Percentiles rank a stretch among this genome's conserved stretches.
Conservation (phyloP, 306 rosid genomes). For the Prunus mongolica region DNA sequence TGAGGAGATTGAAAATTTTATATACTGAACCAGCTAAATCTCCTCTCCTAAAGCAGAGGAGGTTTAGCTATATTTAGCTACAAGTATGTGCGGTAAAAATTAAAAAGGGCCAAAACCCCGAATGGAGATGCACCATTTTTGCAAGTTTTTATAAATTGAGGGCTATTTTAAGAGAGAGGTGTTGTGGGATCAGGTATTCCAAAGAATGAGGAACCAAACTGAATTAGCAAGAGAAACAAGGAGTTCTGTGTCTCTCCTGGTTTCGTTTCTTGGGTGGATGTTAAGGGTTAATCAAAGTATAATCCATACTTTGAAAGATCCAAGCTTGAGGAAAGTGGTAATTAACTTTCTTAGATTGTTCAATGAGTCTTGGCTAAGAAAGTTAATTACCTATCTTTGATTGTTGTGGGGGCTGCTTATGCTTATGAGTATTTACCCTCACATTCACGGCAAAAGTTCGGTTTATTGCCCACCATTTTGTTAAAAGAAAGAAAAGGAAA, state of each 20-base stretch:
- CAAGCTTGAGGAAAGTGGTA: neutral
- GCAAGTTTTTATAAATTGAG: neutral
- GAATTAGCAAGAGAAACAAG: neutral
- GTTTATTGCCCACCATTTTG: neutral
- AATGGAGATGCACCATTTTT: neutral
- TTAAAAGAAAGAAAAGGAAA: neutral
- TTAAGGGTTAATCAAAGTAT: neutral
- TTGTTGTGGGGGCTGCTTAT: neutral
- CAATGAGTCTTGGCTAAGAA: neutral
- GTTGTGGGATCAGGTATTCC: neutral
- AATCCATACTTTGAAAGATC: neutral
- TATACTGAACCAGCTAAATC: neutral
- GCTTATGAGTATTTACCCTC: neutral
- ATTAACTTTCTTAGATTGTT: neutral
- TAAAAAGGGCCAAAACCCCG: no score
- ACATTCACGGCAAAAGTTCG: neutral
- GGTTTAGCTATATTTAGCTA: neutral
- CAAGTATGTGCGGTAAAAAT: neutral
- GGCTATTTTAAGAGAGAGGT: slow-evolving; percentile 1
- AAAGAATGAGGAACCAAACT: neutral
- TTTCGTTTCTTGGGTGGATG: neutral
- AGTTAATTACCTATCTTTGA: neutral
- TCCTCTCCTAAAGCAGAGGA: neutral
- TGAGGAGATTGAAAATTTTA: no score
- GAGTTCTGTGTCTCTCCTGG: neutral